Base-by-base conservation (phyloP, 257 asterid species). In the Phtheirospermum japonicum region DNA sequence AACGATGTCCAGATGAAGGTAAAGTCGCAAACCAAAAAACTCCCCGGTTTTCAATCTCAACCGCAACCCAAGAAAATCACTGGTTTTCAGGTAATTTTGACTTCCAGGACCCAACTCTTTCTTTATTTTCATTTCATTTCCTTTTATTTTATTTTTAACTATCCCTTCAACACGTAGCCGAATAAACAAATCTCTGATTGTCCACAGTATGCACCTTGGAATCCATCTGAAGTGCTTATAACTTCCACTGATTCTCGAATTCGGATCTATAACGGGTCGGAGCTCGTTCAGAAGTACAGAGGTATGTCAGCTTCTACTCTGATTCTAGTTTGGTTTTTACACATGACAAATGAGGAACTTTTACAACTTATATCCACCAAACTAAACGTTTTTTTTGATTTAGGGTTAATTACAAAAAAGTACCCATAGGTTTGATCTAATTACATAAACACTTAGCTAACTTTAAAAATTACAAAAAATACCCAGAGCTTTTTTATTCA, bases 241-340 rank as follows among this genome's bases (percentile, higher is more conserved):
- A 87, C 95, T 48, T 83, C 94, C 20, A 89, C 91, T 19, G 97
- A 93, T 78, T 89, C 96, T 16, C 83, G 94, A 13, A 79, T 89
- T 52, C 93, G 94, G 14, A 79, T 87, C 55, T 79, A 78, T 36
- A 86, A 87, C 4, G 96, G 89, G 16, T 37, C 85, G 43, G 82
- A 69, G 10, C 78, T 85, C 67, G 40, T 70, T 52, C 91, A 85
- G 43, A 93, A 87, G 52, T 85, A 79, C 69, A 77, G 83, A 87
- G 96, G 99, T 52, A 52, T 12, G 39, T 33, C 39, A 33, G 9
- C 7, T 33, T 33, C 39, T 33, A 33, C 39, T 33, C n/a, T n/a
- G n/a, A n/a, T n/a, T n/a, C n/a, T n/a, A n/a, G n/a, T n/a, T n/a
- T n/a, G n/a, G n/a, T n/a, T n/a, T n/a, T n/a, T n/a, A n/a, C n/a